Conservation (phyloP, 2,329 filamentous ascomycete species). For the Apiospora kogelbergensis region DNA sequence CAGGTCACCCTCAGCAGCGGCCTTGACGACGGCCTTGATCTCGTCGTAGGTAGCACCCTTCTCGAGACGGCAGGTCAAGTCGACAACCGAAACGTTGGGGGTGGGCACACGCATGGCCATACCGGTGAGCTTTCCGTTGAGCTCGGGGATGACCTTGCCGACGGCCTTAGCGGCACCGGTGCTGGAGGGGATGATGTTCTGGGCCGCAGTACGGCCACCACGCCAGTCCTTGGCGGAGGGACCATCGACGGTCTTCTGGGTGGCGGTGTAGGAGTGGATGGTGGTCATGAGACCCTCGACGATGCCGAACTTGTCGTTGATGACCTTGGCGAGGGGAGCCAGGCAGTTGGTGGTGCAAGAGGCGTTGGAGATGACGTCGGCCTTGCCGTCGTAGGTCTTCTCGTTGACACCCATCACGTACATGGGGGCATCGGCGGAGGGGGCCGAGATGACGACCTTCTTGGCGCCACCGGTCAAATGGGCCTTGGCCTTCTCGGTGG, state of each 20-base stretch:
- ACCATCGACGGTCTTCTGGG: conserved; percentile 98
- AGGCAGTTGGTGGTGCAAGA: conserved; percentile 99
- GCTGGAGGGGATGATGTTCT: conserved; percentile 99
- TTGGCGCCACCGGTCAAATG: conserved; percentile 97
- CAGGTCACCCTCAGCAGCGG: conserved; percentile 76
- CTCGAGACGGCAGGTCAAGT: conserved; percentile 91
- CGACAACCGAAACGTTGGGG: conserved; percentile 97
- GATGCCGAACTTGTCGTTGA: conserved; percentile 97
- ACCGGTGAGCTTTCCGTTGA: conserved; percentile 99
- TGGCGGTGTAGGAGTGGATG: conserved; percentile 99
- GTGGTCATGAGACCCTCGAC: conserved; percentile 99
- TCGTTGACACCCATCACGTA: conserved; percentile 99
- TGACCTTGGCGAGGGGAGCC: conserved; percentile 97
- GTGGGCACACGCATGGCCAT: conserved; percentile 99
- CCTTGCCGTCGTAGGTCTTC: conserved; percentile 84
- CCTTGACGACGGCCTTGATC: conserved; percentile 92
- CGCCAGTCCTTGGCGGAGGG: conserved; percentile 99
- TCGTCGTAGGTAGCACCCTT: conserved; percentile 85
- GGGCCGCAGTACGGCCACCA: conserved; percentile 96
- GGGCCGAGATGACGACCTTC: conserved; percentile 94
- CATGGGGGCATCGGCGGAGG: conserved; percentile 96
- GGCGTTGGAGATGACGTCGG: conserved; percentile 96
- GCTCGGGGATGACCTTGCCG: conserved; percentile 96
- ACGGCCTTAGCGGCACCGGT: conserved; percentile 99
- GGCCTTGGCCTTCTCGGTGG: conserved; percentile 89